Evolutionary conservation across 768 basidiomycete species (phyloP).

Genomic region (Russula emetica): DNA sequence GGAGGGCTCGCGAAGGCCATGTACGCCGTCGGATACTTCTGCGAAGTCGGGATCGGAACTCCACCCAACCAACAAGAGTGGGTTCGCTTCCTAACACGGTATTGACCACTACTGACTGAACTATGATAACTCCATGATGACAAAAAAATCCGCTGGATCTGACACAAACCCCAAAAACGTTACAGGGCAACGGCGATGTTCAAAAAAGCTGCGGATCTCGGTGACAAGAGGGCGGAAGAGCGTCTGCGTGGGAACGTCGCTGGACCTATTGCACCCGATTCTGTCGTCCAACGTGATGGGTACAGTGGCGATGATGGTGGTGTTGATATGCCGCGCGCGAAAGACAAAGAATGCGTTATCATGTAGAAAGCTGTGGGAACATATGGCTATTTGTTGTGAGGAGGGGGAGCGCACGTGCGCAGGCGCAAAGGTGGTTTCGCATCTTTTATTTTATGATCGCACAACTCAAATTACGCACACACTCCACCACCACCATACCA

Average conservation of each 20-base stretch:
- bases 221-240: slow-evolving; percentile 90
- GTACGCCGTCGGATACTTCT: slow-evolving; percentile 97
- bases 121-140: background rate
- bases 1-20: slow-evolving; percentile 90
- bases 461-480: background rate
- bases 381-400: background rate
- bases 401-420: slow-evolving; percentile 1
- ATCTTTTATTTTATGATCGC: background rate
- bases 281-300: slow-evolving; percentile 54
- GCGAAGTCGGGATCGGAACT: slow-evolving; percentile 91
- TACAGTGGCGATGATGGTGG: slow-evolving; percentile 38
- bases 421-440: background rate
- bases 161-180: background rate
- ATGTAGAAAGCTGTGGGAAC: slow-evolving; percentile 52
- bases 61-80: slow-evolving; percentile 61
- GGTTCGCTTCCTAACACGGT: slow-evolving; percentile 32
- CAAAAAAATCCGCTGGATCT: background rate
- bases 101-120: background rate
- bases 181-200: slow-evolving; percentile 73
- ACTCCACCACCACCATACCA: background rate
- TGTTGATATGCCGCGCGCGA: slow-evolving; percentile 43
- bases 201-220: slow-evolving; percentile 84
- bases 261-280: slow-evolving; percentile 50
- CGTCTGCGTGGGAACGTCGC: slow-evolving; percentile 63
- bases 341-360: slow-evolving; percentile 81